These are phyloP conservation scores for Lipomyces starkeyi DNA, from an alignment of 805 yeast species.

Conservation along the genomic window DNA sequence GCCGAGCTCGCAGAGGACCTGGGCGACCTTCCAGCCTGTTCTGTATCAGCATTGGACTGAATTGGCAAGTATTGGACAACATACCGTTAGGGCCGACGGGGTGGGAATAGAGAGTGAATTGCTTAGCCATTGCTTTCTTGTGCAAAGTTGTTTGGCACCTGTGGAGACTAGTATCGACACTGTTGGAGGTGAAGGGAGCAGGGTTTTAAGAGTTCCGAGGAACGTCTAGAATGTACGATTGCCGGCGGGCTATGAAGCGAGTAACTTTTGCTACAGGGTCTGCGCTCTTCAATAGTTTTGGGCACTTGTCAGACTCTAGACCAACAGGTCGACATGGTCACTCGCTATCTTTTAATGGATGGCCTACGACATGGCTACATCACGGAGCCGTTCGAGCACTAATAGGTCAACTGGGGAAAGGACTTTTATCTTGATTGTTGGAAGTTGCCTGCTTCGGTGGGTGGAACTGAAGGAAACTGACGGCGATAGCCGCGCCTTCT, in stretches of 20 bases:
- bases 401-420: background rate
- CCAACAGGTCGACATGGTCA: background rate
- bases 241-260: background rate
- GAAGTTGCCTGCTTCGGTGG: background rate
- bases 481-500: background rate
- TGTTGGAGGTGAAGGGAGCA: too few species aligned
- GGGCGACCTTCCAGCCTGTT: slow-evolving; percentile 72
- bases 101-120: slow-evolving; percentile 43
- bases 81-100: slow-evolving; percentile 42
- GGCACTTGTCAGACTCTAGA: too few species aligned
- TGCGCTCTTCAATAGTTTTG: background rate
- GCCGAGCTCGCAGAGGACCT: slow-evolving; percentile 81
- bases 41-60: slow-evolving; percentile 2
- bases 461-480: background rate
- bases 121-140: slow-evolving; percentile 28
- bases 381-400: background rate
- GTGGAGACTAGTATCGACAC: too few species aligned
- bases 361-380: too few species aligned
- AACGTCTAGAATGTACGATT: background rate
- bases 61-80: slow-evolving; percentile 29
- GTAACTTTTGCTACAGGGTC: background rate
- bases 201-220: background rate
- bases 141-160: too few species aligned
- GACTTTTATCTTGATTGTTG: too few species aligned
- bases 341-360: too few species aligned